These are phyloP conservation scores for Funneliformis caledonium DNA, from an alignment of 371 early-diverging fungal genomes.

Conservation along the genomic window DNA sequence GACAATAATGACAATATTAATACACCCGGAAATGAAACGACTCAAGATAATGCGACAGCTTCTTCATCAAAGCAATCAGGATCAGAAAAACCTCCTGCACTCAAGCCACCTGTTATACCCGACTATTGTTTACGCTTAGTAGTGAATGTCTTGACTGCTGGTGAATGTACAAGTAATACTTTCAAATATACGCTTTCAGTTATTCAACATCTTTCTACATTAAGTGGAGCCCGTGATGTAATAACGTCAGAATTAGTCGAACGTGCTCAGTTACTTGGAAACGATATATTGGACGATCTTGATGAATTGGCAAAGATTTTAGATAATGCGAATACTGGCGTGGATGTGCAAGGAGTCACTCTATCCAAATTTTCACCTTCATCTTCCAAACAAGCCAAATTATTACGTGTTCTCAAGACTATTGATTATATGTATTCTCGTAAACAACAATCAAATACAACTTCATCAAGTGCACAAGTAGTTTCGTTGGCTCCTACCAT, in stretches of 20 bases:
- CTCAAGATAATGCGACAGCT: conserved; percentile 5
- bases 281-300: conserved; percentile 71
- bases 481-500: conserved; percentile 49
- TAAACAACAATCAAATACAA: conserved; percentile 43
- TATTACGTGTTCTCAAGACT: conserved; percentile 92
- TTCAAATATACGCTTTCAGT: conserved; percentile 91
- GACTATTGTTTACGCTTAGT: conserved; percentile 77
- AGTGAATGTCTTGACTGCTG: conserved; percentile 87
- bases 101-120: conserved; percentile 75
- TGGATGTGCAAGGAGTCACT: conserved; percentile 66
- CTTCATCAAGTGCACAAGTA: conserved; percentile 42
- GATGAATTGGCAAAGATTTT: conserved; percentile 65
- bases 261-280: conserved; percentile 74
- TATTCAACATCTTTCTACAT: conserved; percentile 83
- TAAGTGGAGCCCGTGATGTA: conserved; percentile 72
- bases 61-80: conserved; percentile 45
- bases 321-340: conserved; percentile 55
- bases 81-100: conserved; percentile 39
- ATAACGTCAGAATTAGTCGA: conserved; percentile 78
- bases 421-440: conserved; percentile 83
- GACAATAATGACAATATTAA: neutral
- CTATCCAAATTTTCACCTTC: conserved; percentile 80
- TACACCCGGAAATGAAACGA: neutral
- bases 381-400: conserved; percentile 87
- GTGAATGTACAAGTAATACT: conserved; percentile 91